Evolutionary conservation across 1,284 basidiomycete species (phyloP), one percentile per base, ranked within the genome.

Genomic region (Tilletia indica): DNA sequence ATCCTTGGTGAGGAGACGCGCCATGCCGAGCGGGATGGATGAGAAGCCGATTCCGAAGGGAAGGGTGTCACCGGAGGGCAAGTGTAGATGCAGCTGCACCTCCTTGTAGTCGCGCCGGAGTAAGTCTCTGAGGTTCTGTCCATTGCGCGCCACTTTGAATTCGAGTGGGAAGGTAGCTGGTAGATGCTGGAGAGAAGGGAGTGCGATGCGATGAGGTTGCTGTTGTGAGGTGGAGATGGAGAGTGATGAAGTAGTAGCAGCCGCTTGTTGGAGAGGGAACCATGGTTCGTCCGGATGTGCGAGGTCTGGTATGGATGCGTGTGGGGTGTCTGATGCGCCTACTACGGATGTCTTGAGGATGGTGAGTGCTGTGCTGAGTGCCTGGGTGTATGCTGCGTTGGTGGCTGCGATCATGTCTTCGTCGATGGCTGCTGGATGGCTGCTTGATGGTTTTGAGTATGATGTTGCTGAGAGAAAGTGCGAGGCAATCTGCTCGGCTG

Each of bases 51-150:
- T 39, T 11, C 34, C 61, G 36, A 64, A 38, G 9, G 31, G 19
- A 4, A 38, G 31, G 9, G 16, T 42, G 12, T 34, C 36, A 8
- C 16, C 61, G 21, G 51, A 54, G 19, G 51, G 21, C 51, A 25
- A 19, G 16, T 25, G 51, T 1, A 54, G 51, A 11, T 39, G 19
- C 6, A 64, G 61, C 14, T 64, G 34, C 3, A 64, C 36, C 61
- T 64, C 61, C 34, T 64, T 64, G 34, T 64, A 64, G 61, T 64
- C 61, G 36, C 61, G 61, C 14, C 61, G 61, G 34, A 64, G 36
- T 1, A 64, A 21, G n/a, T 64, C 61, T 42, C 61, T 11, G 4
- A 64, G 3, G 61, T 42, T 64, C 61, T 64, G 61, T 8, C 61
- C 61, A 34, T 64, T 64, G 12, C 61, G 31, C 14, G 61, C 31